These are phyloP conservation scores for Solanum peruvianum DNA, from an alignment of 257 asterid genomes.

Conservation along the genomic window DNA sequence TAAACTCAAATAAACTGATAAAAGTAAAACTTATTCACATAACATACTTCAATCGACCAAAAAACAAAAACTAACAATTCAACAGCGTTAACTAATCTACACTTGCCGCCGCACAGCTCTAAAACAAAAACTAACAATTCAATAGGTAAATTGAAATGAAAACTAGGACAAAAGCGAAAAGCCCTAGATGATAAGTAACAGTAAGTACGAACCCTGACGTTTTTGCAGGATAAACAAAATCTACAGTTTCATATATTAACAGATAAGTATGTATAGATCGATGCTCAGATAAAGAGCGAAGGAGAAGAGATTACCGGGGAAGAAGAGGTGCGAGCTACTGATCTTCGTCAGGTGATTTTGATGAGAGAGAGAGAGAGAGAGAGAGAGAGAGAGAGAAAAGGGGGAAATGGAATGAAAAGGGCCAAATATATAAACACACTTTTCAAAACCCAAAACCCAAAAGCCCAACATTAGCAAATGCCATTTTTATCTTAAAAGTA, in stretches of 20 bases:
- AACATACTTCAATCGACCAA: not conserved
- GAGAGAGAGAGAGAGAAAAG: not conserved
- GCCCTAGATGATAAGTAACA: not conserved
- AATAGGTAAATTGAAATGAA: not conserved
- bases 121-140: not conserved
- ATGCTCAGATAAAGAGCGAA: not conserved
- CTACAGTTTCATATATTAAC: not conserved
- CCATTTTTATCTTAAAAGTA: not conserved
- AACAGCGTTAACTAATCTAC: not conserved
- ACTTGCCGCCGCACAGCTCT: not conserved
- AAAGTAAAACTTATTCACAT: not conserved
- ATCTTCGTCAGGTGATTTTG: not conserved
- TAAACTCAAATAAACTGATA: not conserved
- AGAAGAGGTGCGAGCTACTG: not conserved
- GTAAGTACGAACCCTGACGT: not conserved
- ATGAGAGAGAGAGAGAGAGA: not conserved
- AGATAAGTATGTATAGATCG: not conserved
- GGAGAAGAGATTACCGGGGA: not conserved
- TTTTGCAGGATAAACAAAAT: not conserved
- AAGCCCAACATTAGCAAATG: not conserved
- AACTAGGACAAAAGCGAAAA: not conserved
- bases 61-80: not conserved
- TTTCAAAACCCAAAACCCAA: not conserved
- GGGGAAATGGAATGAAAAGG: not conserved
- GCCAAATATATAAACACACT: not conserved